phyloP scores from a whole-genome alignment of 2,329 filamentous ascomycete genomes.

The Verticillium alfalfae region DNA sequence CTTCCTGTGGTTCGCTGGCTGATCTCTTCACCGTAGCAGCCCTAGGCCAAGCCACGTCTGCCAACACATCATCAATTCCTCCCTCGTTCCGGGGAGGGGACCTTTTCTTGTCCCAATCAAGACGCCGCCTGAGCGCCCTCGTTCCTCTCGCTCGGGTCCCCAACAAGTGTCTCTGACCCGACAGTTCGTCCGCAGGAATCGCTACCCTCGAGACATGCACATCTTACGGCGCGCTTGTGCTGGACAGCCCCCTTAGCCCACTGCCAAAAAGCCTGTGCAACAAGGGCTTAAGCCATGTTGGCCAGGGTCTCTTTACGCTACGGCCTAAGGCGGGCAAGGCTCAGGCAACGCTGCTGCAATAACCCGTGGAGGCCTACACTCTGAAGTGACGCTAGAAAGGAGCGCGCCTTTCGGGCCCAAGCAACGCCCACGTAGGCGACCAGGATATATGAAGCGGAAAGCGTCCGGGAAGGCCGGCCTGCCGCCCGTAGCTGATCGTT shows the following conservation, averaged over 20 bases:
- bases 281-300: not conserved
- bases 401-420: not conserved
- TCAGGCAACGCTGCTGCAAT: not conserved
- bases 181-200: slow-evolving; percentile 11
- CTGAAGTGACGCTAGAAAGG: not conserved
- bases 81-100: not conserved
- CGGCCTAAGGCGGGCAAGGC: not conserved
- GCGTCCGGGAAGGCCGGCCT: not conserved
- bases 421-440: not conserved
- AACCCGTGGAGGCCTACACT: not conserved
- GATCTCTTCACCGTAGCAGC: slow-evolving; percentile 5
- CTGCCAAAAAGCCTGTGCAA: not conserved
- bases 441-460: not conserved
- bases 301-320: not conserved
- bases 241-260: not conserved
- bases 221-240: not conserved
- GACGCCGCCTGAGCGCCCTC: slow-evolving; percentile 3
- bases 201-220: slow-evolving; percentile 2
- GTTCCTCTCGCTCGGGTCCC: slow-evolving; percentile 11
- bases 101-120: not conserved
- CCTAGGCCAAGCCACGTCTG: slow-evolving; percentile 11
- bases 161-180: slow-evolving; percentile 8
- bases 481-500: not conserved
- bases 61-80: slow-evolving; percentile 5
- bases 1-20: not conserved